phyloP scores from a whole-genome alignment of 352 stramenopile genomes.

The Pythium guiyangense region DNA sequence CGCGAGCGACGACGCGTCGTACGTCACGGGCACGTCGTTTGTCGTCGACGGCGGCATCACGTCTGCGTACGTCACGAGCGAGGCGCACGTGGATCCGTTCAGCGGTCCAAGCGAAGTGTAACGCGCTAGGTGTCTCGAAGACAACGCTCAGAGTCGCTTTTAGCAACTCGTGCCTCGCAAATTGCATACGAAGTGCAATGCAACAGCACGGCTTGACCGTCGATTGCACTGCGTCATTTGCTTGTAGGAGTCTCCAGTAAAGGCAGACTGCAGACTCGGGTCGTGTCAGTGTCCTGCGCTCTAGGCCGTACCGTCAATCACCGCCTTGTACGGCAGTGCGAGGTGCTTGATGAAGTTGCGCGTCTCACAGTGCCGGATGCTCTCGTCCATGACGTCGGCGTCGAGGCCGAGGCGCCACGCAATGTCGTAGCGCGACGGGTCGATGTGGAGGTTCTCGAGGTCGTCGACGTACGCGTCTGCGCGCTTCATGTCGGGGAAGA shows the following conservation, averaged over 20 bases:
- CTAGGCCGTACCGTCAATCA: constrained; percentile 18
- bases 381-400: constrained; percentile 79
- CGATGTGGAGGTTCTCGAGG: too few species aligned
- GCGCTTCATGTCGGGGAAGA: too few species aligned
- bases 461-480: too few species aligned
- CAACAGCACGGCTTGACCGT: too few species aligned
- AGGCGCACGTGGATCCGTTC: constrained; percentile 76
- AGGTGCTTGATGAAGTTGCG: constrained; percentile 87
- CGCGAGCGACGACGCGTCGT: constrained; percentile 79
- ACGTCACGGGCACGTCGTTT: constrained; percentile 85
- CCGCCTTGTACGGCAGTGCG: constrained; percentile 65
- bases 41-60: constrained; percentile 88
- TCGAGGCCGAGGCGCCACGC: constrained; percentile 74
- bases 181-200: too few species aligned
- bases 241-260: too few species aligned
- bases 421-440: constrained; percentile 72
- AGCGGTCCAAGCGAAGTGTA: constrained; percentile 75
- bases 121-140: neutral
- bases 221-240: too few species aligned
- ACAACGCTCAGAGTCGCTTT: neutral
- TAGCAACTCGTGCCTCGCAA: too few species aligned
- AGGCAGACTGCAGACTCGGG: too few species aligned
- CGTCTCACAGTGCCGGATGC: constrained; percentile 66
- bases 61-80: constrained; percentile 81
- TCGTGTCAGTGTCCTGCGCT: neutral